Conservation (phyloP, 345 rosid species). For the Physaria fendleri region DNA sequence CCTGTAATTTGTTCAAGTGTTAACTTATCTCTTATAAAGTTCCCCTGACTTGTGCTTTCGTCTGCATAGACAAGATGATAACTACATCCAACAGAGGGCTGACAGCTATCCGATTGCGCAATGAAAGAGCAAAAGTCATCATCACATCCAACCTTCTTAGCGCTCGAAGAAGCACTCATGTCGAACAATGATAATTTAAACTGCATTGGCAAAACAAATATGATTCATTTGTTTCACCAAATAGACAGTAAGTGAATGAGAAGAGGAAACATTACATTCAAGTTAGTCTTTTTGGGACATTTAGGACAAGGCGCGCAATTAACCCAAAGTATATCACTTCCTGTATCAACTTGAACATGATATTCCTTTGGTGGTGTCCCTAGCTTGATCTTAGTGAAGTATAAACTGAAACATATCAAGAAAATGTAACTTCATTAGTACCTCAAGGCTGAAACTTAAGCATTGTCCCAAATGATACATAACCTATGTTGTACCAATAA, state of each 20-base stretch:
- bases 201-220: conserved; percentile 29
- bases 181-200: conserved; percentile 39
- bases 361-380: conserved; percentile 76
- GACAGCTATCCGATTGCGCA: conserved; percentile 40
- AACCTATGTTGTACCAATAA: too few relatives aligned
- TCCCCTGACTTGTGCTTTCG: conserved; percentile 69
- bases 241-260: too few relatives aligned
- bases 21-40: conserved; percentile 55
- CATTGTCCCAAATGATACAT: too few relatives aligned
- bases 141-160: conserved; percentile 20
- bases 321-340: conserved; percentile 96
- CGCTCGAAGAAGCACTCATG: conserved; percentile 4
- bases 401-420: conserved; percentile 45
- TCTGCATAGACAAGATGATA: conserved; percentile 72
- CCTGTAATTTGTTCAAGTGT: conserved; percentile 49
- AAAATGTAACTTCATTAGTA: conserved; percentile 11
- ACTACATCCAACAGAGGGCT: conserved; percentile 38
- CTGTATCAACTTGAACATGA: conserved; percentile 90
- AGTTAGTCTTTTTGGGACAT: conserved; percentile 81
- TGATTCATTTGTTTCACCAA: too few relatives aligned
- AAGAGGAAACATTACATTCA: too few relatives aligned
- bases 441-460: too few relatives aligned
- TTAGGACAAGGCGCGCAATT: conserved; percentile 65
- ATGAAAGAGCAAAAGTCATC: conserved; percentile 22
- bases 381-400: conserved; percentile 65